Base-by-base conservation (phyloP, 805 yeast genomes). In the Kurtzmaniella cleridarum region DNA sequence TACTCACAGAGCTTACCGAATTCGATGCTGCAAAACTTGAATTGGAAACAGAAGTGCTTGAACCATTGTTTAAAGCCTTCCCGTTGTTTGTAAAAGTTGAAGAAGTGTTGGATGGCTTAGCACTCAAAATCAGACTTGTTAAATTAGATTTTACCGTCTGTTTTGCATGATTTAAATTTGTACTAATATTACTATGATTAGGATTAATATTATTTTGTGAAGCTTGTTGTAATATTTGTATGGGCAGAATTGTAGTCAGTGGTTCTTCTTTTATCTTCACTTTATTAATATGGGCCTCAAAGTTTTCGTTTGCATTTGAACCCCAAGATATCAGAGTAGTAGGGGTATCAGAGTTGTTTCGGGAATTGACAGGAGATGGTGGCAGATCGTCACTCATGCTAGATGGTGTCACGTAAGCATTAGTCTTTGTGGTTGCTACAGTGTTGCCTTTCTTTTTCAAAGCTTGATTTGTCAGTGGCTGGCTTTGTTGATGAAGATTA, bases 301-400 rank as follows among this genome's bases (percentile, higher is more conserved):
- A 14, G 18, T 34, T 26, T 3, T 27, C 29, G 24, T 13, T 33
- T n/a, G 29, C 26, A 16, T 26, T 27, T 6, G 39, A 36, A 10
- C 39, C 32, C 39, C 39, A 36, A 4, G 39, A 36, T 14, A 26
- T 27, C 20, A 28, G 15, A 3, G 39, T 23, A 23, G 20, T 30
- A 6, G 39, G 39, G 14, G 39, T 34, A 26, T 40, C 46, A n/a
- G 37, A 30, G 31, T 31, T 36, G 36, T 28, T 39, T 28, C 37
- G 24, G 9, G 29, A 18, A 15, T 30, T 45, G 37, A 3, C 46
- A 46, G 39, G 49, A 43, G 39, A 27, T 13, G 53, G 53, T 11
- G 59, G 57, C 26, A 54, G 50, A 29, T 35, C 39, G 14, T 59
- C 61, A 27, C 49, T 53, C 43, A 62, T 58, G 38, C 62, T 56